A percentile compares a stretch with the other conserved stretches of the same genome.
Evolutionary conservation across 257 asterid species (phyloP).

Genomic region (Petunia secreta): DNA sequence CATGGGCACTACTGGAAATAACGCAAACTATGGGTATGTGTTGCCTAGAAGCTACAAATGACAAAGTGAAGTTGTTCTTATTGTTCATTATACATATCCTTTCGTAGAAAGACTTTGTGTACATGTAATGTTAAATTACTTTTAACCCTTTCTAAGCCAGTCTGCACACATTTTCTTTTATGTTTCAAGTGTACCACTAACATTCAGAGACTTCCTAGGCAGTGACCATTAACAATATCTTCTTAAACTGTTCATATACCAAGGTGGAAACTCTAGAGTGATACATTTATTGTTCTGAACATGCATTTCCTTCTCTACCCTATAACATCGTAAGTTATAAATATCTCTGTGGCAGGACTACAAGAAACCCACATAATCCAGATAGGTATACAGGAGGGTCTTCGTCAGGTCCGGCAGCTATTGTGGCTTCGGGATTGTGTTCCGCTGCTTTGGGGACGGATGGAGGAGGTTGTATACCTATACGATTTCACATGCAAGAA

Average conservation of each 20-base stretch:
- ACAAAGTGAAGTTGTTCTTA: not conserved
- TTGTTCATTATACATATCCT: not conserved
- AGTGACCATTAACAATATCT: not conserved
- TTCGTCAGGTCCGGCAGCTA: conserved; percentile 98
- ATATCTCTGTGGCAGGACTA: conserved; percentile 58
- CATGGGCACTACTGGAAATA: conserved; percentile 93
- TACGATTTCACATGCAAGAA: conserved; percentile 34
- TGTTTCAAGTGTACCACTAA: conserved; percentile 4
- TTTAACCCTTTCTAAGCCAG: conserved; percentile 7
- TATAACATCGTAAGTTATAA: not conserved
- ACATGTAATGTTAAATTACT: conserved; percentile 8
- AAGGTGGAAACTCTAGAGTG: not conserved
- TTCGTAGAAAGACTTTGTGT: conserved; percentile 1
- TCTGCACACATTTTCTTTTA: not conserved
- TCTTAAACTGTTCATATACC: not conserved
- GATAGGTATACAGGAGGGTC: conserved; percentile 98
- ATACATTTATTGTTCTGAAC: not conserved
- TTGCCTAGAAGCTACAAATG: conserved; percentile 17
- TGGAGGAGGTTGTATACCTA: conserved; percentile 90
- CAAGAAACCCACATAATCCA: conserved; percentile 97
- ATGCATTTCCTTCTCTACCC: not conserved
- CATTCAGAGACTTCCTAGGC: conserved; percentile 5
- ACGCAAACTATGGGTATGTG: conserved; percentile 88
- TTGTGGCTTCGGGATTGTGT: conserved; percentile 95
- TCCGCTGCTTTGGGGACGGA: conserved; percentile 98